Evolutionary conservation across 2,329 filamentous ascomycete genomes (phyloP), one percentile per base, ranked within the genome.

Genomic region (Colletotrichum paranaense): DNA sequence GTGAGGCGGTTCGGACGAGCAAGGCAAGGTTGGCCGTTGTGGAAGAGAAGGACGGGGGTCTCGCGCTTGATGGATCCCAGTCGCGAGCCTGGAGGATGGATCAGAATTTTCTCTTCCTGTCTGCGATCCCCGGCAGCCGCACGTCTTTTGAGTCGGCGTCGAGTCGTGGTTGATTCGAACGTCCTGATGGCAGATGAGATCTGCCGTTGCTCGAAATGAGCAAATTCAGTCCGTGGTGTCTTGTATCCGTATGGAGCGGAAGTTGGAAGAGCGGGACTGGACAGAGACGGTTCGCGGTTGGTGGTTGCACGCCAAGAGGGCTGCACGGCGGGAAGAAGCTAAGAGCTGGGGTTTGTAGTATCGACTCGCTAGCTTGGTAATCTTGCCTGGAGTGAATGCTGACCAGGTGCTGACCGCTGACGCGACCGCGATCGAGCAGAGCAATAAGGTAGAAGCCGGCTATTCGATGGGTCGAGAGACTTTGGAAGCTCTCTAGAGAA

Each of bases 251-350:
- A 49, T 11, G 42, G 28, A 46, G 30, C 32, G 28, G 28, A 38
- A 53, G 14, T 28, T 57, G 28, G 28, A 38, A 53, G 19, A 38
- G 22, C 32, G 56, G 46, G 24, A 62, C 57, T 30, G 57, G 49
- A 62, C 64, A 67, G 32, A 32, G 22, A 52, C 57, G 64, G 42
- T 42, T 42, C 14, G 14, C 56, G 64, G 42, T 19, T 42, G 38
- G 6, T 42, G 38, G 14, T 26, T n/a, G 57, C n/a, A 56, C 42
- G 62, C 67, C 53, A 67, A 67, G 68, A 67, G 68, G 19, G 30
- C 53, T 67, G 62, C 55, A 28, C 49, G 68, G 32, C 68, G 63
- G 62, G 56, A 71, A 67, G 56, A 67, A 49, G 62, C 68, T 67
- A 46, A 46, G 62, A 19, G 19, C 35, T 38, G n/a, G 46, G 59